phyloP scores from a whole-genome alignment of 148 eudicot genomes.

The Pharnaceum exiguum region DNA sequence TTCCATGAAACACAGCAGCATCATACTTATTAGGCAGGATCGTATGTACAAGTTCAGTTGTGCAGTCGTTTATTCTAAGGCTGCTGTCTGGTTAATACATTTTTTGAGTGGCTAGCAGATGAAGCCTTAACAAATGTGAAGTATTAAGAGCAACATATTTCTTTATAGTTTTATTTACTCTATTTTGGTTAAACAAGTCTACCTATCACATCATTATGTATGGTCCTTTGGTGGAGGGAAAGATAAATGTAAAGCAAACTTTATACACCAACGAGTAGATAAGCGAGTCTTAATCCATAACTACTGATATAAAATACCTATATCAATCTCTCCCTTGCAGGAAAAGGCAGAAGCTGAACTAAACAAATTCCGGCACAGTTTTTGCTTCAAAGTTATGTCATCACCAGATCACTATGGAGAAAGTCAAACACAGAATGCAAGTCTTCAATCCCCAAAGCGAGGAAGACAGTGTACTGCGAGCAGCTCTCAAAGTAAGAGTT shows the following conservation, averaged over 20 bases:
- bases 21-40: too few relatives aligned
- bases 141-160: too few relatives aligned
- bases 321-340: conserved; percentile 29
- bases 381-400: conserved; percentile 75
- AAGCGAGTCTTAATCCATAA: neutral
- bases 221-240: neutral
- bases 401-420: conserved; percentile 52
- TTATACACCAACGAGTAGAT: neutral
- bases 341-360: conserved; percentile 69
- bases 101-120: too few relatives aligned
- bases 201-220: conserved; percentile 2
- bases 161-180: too few relatives aligned
- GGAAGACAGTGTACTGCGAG: conserved; percentile 4
- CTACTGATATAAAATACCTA: neutral
- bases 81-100: too few relatives aligned
- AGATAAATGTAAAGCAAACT: conserved; percentile 10
- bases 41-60: too few relatives aligned
- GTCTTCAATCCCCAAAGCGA: conserved; percentile 8
- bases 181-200: too few relatives aligned
- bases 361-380: conserved; percentile 57
- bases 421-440: conserved; percentile 30
- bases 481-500: conserved; percentile 11
- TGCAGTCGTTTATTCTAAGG: too few relatives aligned
- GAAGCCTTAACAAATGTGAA: too few relatives aligned
- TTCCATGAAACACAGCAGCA: too few relatives aligned